Evolutionary conservation across 2,329 filamentous ascomycete genomes (phyloP), one percentile per base, ranked within the genome.

Genomic region (Colletotrichum spaethianum): DNA sequence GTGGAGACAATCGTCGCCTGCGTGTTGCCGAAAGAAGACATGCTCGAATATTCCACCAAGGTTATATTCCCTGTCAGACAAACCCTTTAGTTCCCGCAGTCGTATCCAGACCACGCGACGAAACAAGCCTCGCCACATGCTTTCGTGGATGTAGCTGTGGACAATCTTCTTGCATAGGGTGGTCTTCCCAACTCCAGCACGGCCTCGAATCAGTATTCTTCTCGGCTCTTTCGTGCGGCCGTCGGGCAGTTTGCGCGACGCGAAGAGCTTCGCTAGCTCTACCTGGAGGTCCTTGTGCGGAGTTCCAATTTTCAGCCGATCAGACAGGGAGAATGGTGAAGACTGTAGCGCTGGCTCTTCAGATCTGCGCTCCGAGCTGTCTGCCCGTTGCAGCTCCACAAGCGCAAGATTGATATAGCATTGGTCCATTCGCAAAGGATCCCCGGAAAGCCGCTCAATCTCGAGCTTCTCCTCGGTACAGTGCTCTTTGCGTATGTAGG

Each of bases 161-260:
- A 84, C 76, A 12, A 83, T 81, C 74, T 83, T 84, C 68, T 84
- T 84, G 76, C 82, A 84, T 20, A 84, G 70, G 1, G 83, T 84
- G 7, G 81, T 82, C 76, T 84, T 85, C 3, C 82, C 82, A 1
- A 83, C 78, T 53, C 83, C 82, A 0, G 82, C 80, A 11, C 76
- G 77, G 46, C 81, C 82, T 38, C 77, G 76, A 57, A 84, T 83
- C 53, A 83, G 67, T 26, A 84, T 80, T 55, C 80, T 74, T 73
- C 77, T 77, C 52, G 80, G 78, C n/a, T 44, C 16, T 6, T 70
- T 73, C 14, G 14, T 42, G 0, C 11, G 14, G 40, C 73, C 75
- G 36, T 77, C 57, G 33, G 20, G 50, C 50, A 36, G 33, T 71
- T 75, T 71, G 26, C 79, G 55, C 7, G 36, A 16, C 3, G 6